Base-by-base conservation (phyloP, 257 asterid genomes). In the Parsonsia alboflavescens region DNA sequence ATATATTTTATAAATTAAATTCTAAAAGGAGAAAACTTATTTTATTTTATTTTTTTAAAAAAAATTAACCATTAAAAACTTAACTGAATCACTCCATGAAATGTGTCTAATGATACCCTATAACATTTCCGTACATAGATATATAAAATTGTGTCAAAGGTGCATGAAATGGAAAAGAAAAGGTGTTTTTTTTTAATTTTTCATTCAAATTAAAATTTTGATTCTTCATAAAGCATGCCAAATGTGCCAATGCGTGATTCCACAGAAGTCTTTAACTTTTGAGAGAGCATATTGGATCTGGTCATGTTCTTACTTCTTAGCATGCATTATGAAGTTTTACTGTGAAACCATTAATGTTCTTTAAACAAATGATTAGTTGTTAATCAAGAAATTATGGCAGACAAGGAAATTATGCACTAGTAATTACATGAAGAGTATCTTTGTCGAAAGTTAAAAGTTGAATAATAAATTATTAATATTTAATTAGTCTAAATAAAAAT, bases 321-420 rank as follows among this genome's bases (percentile, higher is more conserved):
- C 42, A 57, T 72, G 6, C 39, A 33, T 33, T 33, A 72, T 41
- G 24, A 62, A 58, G 63, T 2, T 56, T 21, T 36, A 24, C 41
- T 80, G 81, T 78, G 79, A 79, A 74, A 15, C 5, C 9, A 58
- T 49, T n/a, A 64, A 74, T 45, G 52, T 74, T 76, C 78, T 76
- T 78, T 33, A 71, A 36, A 44, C 82, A 76, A 78, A 73, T 79
- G 74, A 73, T 73, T 75, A 63, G 7, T 49, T 22, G 58, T 61
- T 62, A 10, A 71, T 52, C 80, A 72, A 44, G 73, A 65, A 45
- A 52, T 54, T 57, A 66, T 87, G 89, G 91, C 91, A 81, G 88
- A 83, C 91, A 81, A 62, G 8, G 79, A 63, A 73, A 75, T 24
- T 52, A 30, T 78, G 77, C 36, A 46, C 70, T 71, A 73, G 68